phyloP scores from a whole-genome alignment of 345 rosid genomes.

The Salix purpurea region DNA sequence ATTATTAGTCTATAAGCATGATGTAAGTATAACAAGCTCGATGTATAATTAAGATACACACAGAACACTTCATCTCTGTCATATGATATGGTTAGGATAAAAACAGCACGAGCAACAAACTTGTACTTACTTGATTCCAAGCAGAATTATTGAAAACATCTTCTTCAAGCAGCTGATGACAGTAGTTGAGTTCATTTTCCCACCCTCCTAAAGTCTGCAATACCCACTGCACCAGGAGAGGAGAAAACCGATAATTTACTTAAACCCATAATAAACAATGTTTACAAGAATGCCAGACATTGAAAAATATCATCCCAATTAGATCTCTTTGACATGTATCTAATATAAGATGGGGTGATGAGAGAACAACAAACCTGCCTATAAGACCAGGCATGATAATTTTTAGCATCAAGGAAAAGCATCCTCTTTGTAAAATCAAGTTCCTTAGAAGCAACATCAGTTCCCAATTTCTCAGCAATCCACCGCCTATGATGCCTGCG shows the following conservation, averaged over 20 bases:
- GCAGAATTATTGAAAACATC: conserved; percentile 90
- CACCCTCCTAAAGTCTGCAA: conserved; percentile 80
- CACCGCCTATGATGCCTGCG: conserved; percentile 95
- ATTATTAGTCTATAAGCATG: background rate
- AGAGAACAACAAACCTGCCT: conserved; percentile 62
- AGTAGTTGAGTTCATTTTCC: conserved; percentile 84
- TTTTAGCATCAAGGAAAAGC: conserved; percentile 65
- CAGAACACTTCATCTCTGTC: background rate
- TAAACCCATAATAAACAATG: background rate
- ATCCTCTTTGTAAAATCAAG: conserved; percentile 64
- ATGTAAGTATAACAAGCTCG: background rate
- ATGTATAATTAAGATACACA: background rate
- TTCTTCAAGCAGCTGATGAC: conserved; percentile 62
- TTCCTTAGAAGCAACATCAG: conserved; percentile 52
- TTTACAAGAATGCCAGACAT: background rate
- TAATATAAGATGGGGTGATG: background rate
- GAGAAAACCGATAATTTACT: background rate
- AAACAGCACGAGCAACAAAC: background rate
- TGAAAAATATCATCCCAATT: background rate
- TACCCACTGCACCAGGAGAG: conserved; percentile 59
- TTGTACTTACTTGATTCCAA: conserved; percentile 76
- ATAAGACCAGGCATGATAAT: conserved; percentile 96
- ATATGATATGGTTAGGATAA: background rate
- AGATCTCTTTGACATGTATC: background rate
- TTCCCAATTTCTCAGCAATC: conserved; percentile 83